Evolutionary conservation across 2,329 filamentous ascomycete species (phyloP).

Genomic region (Aspergillus sp.): DNA sequence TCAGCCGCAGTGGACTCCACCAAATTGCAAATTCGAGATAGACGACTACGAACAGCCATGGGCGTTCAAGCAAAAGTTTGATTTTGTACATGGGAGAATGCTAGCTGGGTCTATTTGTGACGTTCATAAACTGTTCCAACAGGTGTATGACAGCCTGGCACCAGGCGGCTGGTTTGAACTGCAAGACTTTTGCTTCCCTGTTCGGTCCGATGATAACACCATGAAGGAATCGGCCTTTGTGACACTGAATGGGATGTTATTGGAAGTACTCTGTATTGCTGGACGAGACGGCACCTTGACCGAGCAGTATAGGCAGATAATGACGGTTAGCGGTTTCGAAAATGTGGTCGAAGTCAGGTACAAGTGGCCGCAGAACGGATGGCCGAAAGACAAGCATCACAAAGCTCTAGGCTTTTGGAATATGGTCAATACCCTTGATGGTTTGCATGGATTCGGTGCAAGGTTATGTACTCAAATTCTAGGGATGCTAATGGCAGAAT

Average conservation of each 20-base stretch:
- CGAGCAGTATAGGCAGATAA: constrained; percentile 11
- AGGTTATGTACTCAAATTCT: constrained; percentile 2
- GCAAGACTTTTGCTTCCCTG: constrained; percentile 19
- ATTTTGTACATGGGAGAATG: constrained; percentile 31
- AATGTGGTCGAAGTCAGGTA: constrained; percentile 21
- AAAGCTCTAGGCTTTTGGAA: too few relatives aligned
- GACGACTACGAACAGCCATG: constrained; percentile 31
- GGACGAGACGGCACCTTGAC: constrained; percentile 22
- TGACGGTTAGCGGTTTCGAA: constrained; percentile 28
- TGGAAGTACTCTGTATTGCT: constrained; percentile 8
- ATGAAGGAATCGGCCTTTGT: constrained; percentile 16
- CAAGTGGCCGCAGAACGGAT: constrained; percentile 28
- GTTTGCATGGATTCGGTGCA: background rate
- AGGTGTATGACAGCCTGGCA: constrained; percentile 23
- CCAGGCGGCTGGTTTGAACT: constrained; percentile 32
- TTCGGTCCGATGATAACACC: constrained; percentile 28
- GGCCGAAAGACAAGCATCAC: constrained; percentile 26
- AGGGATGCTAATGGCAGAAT: background rate
- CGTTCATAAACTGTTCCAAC: constrained; percentile 12
- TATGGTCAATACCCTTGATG: too few relatives aligned
- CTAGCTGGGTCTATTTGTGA: constrained; percentile 16
- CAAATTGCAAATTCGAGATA: constrained; percentile 31
- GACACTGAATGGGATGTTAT: constrained; percentile 6
- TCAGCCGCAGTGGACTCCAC: constrained; percentile 42
- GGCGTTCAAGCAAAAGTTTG: constrained; percentile 26